Conservation (phyloP, 352 stramenopile species). For the Phytophthora syringae region DNA sequence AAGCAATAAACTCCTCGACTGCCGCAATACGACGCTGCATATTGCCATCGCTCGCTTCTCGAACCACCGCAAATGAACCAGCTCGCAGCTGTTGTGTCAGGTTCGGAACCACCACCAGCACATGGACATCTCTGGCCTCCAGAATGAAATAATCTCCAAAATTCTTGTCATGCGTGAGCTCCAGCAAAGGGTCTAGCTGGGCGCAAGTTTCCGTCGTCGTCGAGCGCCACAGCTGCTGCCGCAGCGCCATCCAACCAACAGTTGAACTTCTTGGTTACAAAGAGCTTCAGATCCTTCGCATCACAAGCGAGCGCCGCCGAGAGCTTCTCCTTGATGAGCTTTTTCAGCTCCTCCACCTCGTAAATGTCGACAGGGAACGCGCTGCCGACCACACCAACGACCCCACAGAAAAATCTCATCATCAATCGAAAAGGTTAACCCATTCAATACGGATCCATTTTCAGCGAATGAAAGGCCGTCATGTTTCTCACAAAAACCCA, state of each 20-base stretch:
- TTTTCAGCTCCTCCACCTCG: background rate
- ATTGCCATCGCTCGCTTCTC: constrained; percentile 12
- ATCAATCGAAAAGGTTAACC: too few species aligned
- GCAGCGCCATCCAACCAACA: background rate
- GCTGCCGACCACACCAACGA: too few species aligned
- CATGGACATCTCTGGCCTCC: background rate
- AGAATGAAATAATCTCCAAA: background rate
- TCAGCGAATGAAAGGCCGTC: too few species aligned
- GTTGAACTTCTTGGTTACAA: background rate
- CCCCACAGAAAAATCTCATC: too few species aligned
- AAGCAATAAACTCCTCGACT: background rate
- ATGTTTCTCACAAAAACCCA: too few species aligned
- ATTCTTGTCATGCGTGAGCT: background rate
- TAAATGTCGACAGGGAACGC: background rate
- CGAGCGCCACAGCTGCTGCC: background rate
- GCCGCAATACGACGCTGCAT: background rate
- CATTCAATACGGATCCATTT: too few species aligned
- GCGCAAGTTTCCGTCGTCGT: background rate
- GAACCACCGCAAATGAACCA: constrained; percentile 10
- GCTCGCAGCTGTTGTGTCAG: constrained; percentile 2
- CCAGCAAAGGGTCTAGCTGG: background rate
- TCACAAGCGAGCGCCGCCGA: background rate
- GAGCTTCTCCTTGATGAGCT: too few species aligned
- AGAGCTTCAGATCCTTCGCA: background rate
- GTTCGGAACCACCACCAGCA: constrained; percentile 14